Evolutionary conservation across 192 early-diverging fungal genomes (phyloP), one percentile per base, ranked within the genome.

Genomic region (Podila epigama): DNA sequence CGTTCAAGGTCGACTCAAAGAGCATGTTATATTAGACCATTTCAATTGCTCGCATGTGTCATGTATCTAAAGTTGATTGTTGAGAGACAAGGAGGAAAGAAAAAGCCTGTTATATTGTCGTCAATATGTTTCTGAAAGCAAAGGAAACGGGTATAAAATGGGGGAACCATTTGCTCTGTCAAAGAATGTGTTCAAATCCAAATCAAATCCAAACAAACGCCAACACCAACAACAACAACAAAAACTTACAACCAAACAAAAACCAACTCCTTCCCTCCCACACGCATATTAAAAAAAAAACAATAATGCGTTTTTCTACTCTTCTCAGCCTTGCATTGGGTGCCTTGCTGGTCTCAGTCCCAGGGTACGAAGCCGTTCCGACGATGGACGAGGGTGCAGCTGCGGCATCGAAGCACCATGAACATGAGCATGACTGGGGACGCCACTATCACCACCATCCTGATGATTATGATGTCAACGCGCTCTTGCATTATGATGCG

Each of bases 241-340:
- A 61, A 25, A 18, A 32, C 25, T 16, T 15, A 55, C 35, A 39
- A 16, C 25, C 37, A n/a, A 2, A 66, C 64, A 36, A 66, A 12
- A 34, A 57, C 32, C 54, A 48, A 33, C 13, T n/a, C 54, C 16
- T 33, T 9, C 39, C 9, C 53, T 60, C 44, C 25, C 58, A n/a
- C n/a, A n/a, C n/a, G n/a, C 16, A 1, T 18, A 7, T 35, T 51
- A 33, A 27, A 55, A 51, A 57, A 0, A 18, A 51, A 25, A 7
- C 27, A 44, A 54, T 34, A 28, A 60, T 60, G 57, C 67, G 51
- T 60, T 41, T 37, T 37, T 18, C 32, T 32, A 29, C 67, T 35
- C 53, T 60, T 9, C 11, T 60, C 58, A 40, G 67, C 25, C 67
- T 69, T 11, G 25, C 42, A n/a, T 25, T 25, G 5, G 12, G 41